Conservation (phyloP, 2,329 filamentous ascomycete species). For the Orbilia brochopaga region DNA sequence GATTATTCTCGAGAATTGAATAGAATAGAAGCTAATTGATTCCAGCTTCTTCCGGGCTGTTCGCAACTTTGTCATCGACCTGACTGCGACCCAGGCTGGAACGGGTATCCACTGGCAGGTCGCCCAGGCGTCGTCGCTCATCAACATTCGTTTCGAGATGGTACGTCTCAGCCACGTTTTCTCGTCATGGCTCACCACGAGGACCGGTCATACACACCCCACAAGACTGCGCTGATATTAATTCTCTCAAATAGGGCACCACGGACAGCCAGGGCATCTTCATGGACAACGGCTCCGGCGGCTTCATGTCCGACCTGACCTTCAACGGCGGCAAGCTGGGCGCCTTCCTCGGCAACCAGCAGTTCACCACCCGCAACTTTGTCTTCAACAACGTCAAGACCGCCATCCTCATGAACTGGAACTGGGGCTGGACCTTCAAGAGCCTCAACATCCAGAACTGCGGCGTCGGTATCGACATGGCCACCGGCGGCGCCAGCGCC, state of each 20-base stretch:
- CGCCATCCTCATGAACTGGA: constrained; percentile 88
- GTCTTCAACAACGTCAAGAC: constrained; percentile 82
- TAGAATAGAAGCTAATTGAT: constrained; percentile 4
- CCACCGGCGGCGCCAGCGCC: constrained; percentile 65
- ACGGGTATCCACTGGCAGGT: constrained; percentile 71
- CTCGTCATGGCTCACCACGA: no score
- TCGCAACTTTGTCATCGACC: constrained; percentile 79
- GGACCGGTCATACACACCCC: no score
- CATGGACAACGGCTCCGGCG: constrained; percentile 71
- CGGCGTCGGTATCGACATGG: constrained; percentile 79
- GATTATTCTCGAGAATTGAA: no score
- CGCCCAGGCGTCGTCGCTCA: constrained; percentile 68
- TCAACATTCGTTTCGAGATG: constrained; percentile 66
- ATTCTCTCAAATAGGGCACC: constrained; percentile 23
- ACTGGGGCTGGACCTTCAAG: constrained; percentile 85
- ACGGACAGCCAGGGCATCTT: constrained; percentile 62
- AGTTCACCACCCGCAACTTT: constrained; percentile 83
- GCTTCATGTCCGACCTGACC: constrained; percentile 80
- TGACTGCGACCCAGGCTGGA: constrained; percentile 63
- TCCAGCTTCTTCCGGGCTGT: constrained; percentile 80
- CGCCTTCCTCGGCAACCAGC: constrained; percentile 81
- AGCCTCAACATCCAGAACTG: constrained; percentile 76
- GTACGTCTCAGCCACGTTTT: constrained; percentile 52
- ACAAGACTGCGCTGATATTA: neutral
- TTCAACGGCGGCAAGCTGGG: constrained; percentile 84